Evolutionary conservation across 2,329 filamentous ascomycete species (phyloP).

Genomic region (Fusarium subglutinans): DNA sequence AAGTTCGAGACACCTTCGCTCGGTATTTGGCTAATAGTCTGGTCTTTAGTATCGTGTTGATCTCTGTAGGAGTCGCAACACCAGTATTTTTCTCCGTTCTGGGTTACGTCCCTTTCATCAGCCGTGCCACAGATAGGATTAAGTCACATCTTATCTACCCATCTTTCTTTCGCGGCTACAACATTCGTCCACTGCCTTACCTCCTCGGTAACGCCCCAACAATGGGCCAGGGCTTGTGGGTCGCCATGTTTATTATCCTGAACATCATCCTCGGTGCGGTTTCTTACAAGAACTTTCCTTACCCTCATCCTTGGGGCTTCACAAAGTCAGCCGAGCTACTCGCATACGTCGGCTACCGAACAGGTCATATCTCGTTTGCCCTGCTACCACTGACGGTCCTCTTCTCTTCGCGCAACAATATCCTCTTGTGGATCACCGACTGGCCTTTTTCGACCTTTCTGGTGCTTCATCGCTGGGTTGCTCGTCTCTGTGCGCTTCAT

Average conservation of each 20-base stretch:
- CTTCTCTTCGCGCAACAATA: neutral
- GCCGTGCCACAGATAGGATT: no score
- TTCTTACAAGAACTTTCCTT: neutral
- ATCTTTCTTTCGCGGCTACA: neutral
- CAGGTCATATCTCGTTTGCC: neutral
- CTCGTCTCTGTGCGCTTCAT: neutral
- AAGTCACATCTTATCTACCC: neutral
- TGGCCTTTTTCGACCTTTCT: neutral
- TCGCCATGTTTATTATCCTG: neutral
- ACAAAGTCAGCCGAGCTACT: neutral
- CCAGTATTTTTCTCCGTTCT: fast-evolving
- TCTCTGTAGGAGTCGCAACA: neutral
- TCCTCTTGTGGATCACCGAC: neutral
- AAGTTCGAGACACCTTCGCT: neutral
- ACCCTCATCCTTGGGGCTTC: fast-evolving
- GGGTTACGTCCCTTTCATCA: neutral
- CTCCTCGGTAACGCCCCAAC: fast-evolving
- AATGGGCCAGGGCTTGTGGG: fast-evolving
- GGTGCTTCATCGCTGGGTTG: neutral
- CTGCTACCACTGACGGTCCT: neutral
- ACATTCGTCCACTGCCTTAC: fast-evolving
- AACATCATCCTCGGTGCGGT: neutral
- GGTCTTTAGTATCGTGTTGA: neutral
- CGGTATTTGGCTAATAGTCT: neutral
- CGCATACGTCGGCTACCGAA: neutral